Evolutionary conservation across 2,329 filamentous ascomycete genomes (phyloP).

Genomic region (Cladophialophora psammophila): DNA sequence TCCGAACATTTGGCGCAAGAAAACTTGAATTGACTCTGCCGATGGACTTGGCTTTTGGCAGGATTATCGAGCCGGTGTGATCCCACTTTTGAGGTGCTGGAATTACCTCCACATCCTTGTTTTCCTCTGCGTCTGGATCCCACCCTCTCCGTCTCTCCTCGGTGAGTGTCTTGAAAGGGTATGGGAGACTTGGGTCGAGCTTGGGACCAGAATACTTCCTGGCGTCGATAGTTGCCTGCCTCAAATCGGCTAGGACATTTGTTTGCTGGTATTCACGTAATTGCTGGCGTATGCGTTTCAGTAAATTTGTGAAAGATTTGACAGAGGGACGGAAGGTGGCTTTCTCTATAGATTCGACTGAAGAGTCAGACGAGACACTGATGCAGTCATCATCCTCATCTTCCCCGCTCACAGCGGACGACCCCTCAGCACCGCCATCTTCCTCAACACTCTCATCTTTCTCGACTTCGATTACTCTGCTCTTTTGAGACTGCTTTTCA

Average conservation of each 20-base stretch:
- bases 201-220: slow-evolving; percentile 12
- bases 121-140: neutral
- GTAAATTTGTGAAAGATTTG: slow-evolving; percentile 16
- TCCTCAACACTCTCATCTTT: neutral
- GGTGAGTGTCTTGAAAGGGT: slow-evolving; percentile 27
- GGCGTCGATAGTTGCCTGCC: slow-evolving; percentile 25
- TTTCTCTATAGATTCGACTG: neutral
- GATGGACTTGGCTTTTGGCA: slow-evolving; percentile 39
- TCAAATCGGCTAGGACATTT: slow-evolving; percentile 25
- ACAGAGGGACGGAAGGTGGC: slow-evolving; percentile 15
- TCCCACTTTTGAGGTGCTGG: slow-evolving; percentile 13
- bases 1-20: slow-evolving; percentile 37
- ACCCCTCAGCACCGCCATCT: neutral
- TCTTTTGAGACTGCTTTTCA: neutral
- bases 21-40: slow-evolving; percentile 36
- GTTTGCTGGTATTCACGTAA: slow-evolving; percentile 25
- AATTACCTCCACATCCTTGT: slow-evolving; percentile 18
- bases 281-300: slow-evolving; percentile 17
- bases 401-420: neutral
- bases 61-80: slow-evolving; percentile 6
- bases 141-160: slow-evolving; percentile 12
- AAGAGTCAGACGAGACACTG: slow-evolving; percentile 14
- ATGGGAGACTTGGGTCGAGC: slow-evolving; percentile 13
- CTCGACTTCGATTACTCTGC: neutral
- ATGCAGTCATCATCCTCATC: neutral